A percentile compares a stretch with the other conserved stretches of the same genome.
Evolutionary conservation across 1,284 basidiomycete species (phyloP).

Genomic region (Naganishia albida): DNA sequence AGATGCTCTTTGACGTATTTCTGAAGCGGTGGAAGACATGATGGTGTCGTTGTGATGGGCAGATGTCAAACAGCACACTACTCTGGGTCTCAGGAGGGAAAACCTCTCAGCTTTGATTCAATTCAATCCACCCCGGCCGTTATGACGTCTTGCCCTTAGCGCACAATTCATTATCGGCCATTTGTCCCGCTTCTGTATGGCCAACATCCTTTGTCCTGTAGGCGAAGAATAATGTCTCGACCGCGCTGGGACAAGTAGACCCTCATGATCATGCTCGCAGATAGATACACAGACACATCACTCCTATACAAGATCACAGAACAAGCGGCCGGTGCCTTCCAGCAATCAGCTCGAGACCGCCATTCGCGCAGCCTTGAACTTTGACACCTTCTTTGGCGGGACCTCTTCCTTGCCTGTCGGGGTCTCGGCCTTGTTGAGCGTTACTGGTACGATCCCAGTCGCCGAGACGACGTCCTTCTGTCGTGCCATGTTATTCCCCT

Average conservation of each 20-base stretch:
- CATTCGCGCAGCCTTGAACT: slow-evolving; percentile 33
- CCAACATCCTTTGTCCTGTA: too few species aligned
- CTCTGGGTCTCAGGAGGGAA: neutral
- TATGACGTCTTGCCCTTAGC: too few species aligned
- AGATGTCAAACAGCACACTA: too few species aligned
- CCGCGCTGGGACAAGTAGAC: too few species aligned
- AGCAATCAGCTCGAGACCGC: neutral
- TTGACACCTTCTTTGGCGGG: slow-evolving; percentile 28
- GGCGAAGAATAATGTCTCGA: too few species aligned
- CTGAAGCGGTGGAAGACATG: slow-evolving; percentile 14
- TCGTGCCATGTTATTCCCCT: neutral
- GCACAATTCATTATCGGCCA: neutral
- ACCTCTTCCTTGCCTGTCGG: neutral
- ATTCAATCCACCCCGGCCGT: too few species aligned
- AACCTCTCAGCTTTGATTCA: neutral
- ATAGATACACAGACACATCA: too few species aligned
- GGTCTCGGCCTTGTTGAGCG: neutral
- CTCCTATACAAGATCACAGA: too few species aligned
- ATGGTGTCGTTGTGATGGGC: neutral
- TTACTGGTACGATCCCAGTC: neutral
- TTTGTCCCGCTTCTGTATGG: neutral
- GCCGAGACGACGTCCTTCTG: neutral
- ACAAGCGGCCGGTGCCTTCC: too few species aligned
- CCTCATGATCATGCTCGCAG: too few species aligned
- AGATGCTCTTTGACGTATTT: slow-evolving; percentile 11